phyloP scores from a whole-genome alignment of 352 stramenopile genomes.

The Pythium volutum region DNA sequence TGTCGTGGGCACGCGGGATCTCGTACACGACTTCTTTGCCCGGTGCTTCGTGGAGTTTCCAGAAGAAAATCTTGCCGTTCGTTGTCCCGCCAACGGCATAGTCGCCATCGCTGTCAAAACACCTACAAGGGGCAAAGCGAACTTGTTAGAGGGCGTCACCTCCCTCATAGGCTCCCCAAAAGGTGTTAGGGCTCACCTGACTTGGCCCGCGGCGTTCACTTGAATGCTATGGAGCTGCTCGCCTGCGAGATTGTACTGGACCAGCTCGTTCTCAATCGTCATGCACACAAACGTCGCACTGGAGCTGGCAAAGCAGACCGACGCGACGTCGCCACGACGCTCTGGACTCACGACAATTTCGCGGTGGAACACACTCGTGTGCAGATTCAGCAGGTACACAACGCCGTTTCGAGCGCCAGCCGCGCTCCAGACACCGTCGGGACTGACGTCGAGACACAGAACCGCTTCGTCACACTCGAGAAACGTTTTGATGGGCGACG shows the following conservation, averaged over 20 bases:
- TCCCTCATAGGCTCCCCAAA: constrained; percentile 38
- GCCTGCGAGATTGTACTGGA: constrained; percentile 56
- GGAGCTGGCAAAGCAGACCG: constrained; percentile 60
- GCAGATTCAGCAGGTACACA: constrained; percentile 70
- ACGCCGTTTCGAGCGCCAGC: constrained; percentile 69
- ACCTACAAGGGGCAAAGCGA: constrained; percentile 42
- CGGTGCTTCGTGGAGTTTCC: constrained; percentile 69
- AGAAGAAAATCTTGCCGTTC: constrained; percentile 75
- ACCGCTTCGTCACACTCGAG: constrained; percentile 79
- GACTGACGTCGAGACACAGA: constrained; percentile 59
- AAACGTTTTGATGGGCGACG: constrained; percentile 57
- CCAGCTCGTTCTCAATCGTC: constrained; percentile 60
- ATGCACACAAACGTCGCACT: constrained; percentile 54
- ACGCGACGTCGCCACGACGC: constrained; percentile 48
- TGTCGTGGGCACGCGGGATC: constrained; percentile 61
- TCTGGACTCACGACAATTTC: constrained; percentile 57
- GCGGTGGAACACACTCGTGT: constrained; percentile 54
- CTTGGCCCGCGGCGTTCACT: constrained; percentile 45
- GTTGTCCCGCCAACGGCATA: constrained; percentile 73
- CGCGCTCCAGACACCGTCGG: constrained; percentile 51
- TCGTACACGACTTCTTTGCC: constrained; percentile 63
- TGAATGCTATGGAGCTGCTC: constrained; percentile 50
- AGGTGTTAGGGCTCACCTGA: constrained; percentile 38
- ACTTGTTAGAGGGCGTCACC: constrained; percentile 6
- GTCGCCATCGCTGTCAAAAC: constrained; percentile 75